These are phyloP conservation scores for Chaetomium cochliodes DNA, from an alignment of 495 filamentous ascomycete genomes.

Conservation along the genomic window DNA sequence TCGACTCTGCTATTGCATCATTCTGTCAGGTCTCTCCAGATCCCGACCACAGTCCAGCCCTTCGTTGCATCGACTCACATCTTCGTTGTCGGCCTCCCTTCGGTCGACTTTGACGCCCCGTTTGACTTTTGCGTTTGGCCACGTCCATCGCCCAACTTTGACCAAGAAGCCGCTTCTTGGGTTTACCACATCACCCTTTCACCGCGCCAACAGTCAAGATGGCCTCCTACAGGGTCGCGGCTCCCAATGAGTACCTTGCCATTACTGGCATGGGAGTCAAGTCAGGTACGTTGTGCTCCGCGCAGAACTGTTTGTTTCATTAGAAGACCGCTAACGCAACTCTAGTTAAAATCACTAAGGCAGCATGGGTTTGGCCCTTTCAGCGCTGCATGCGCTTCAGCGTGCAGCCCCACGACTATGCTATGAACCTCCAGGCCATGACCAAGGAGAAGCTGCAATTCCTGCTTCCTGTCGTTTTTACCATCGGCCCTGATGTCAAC, in stretches of 20 bases:
- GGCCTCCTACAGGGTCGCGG: conserved; percentile 47
- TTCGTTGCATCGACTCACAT: too few relatives aligned
- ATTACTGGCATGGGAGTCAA: conserved; percentile 74
- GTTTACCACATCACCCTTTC: conserved; percentile 1
- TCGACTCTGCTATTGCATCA: too few relatives aligned
- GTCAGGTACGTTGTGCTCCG: conserved; percentile 30
- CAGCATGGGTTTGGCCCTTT: conserved; percentile 65
- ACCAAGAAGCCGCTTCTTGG: too few relatives aligned
- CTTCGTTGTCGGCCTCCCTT: too few relatives aligned
- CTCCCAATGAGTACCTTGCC: conserved; percentile 67
- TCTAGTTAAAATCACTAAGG: conserved; percentile 66
- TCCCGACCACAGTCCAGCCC: too few relatives aligned
- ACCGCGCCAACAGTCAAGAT: conserved; percentile 30
- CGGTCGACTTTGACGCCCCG: too few relatives aligned
- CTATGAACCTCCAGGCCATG: conserved; percentile 76
- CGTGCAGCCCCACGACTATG: conserved; percentile 75
- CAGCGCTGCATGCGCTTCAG: conserved; percentile 57
- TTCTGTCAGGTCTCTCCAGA: too few relatives aligned
- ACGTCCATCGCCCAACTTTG: too few relatives aligned
- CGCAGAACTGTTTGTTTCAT: too few relatives aligned
- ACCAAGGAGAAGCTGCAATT: conserved; percentile 81
- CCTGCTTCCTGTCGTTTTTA: conserved; percentile 77
- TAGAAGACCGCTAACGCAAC: conserved; percentile 1
- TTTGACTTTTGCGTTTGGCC: too few relatives aligned
- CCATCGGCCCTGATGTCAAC: conserved; percentile 72